Evolutionary conservation across 805 yeast species (phyloP).

Genomic region (Teunomyces panamensis): DNA sequence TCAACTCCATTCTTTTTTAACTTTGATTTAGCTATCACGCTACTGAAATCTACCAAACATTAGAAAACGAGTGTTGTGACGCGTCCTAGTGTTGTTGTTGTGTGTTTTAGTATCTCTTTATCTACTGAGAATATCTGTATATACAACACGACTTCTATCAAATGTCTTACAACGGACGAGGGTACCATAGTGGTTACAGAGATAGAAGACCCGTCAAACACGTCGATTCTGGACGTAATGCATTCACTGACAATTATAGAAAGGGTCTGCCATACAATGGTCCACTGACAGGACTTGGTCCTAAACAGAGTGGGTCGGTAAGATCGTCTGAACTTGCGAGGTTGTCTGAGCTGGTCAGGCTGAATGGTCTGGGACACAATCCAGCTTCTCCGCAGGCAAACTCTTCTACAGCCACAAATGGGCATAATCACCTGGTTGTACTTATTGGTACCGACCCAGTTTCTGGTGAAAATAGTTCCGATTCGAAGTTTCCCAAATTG

Average conservation of each 20-base stretch:
- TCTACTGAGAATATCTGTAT: neutral
- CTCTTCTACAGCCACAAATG: neutral
- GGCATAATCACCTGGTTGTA: neutral
- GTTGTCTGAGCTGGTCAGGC: neutral
- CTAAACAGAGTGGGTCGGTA: neutral
- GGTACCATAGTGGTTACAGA: constrained; percentile 1
- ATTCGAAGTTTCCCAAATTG: constrained; percentile 27
- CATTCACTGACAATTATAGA: neutral
- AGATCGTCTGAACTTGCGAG: no score
- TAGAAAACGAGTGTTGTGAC: neutral
- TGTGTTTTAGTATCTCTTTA: neutral
- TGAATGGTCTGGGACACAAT: neutral
- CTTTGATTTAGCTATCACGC: neutral
- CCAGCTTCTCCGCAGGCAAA: neutral
- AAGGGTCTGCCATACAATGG: neutral
- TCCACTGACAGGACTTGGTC: neutral
- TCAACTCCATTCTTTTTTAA: neutral
- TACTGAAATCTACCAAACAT: neutral
- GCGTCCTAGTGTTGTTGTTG: neutral
- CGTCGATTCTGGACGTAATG: constrained; percentile 1
- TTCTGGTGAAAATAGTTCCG: constrained; percentile 32
- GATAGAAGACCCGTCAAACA: constrained; percentile 2
- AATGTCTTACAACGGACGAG: constrained; percentile 2
- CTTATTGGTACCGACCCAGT: constrained; percentile 28
- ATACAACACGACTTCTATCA: neutral